These are phyloP conservation scores for Hanseniaspora hatyaiensis DNA, from an alignment of 805 yeast genomes.

Conservation along the genomic window DNA sequence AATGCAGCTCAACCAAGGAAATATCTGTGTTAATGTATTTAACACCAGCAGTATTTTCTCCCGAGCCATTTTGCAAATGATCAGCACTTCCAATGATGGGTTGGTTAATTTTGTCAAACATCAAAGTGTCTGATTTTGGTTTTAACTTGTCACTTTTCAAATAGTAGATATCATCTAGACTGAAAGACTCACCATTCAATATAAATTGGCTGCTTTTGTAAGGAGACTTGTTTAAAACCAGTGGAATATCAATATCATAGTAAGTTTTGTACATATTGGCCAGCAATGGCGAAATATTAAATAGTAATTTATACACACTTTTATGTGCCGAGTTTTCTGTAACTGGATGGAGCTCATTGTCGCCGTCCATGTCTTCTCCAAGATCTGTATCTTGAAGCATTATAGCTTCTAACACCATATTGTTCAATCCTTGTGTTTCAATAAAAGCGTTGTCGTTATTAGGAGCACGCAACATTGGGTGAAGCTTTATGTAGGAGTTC, in stretches of 20 bases:
- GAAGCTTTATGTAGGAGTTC: slow-evolving; percentile 10
- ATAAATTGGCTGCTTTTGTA: not conserved
- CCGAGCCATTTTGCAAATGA: slow-evolving; percentile 46
- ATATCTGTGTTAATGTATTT: slow-evolving; percentile 21
- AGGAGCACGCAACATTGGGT: not conserved
- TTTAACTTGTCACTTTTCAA: slow-evolving; percentile 43
- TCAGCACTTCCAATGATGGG: slow-evolving; percentile 29
- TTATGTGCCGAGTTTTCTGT: not conserved
- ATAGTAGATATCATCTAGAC: slow-evolving; percentile 61
- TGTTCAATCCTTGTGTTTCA: not conserved
- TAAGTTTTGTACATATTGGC: slow-evolving; percentile 5
- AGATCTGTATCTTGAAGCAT: not conserved
- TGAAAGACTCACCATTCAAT: slow-evolving; percentile 7
- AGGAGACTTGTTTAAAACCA: slow-evolving; percentile 11
- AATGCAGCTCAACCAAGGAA: slow-evolving; percentile 6
- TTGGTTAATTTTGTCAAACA: not conserved
- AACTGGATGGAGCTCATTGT: no score
- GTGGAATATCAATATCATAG: slow-evolving; percentile 3
- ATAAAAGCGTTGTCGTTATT: not conserved
- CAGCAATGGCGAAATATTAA: not conserved
- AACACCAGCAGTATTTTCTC: no score
- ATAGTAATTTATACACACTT: not conserved
- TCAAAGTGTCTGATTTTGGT: slow-evolving; percentile 17
- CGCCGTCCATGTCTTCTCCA: no score
- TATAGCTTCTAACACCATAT: not conserved